Percentiles rank a stretch among this genome's conserved stretches.
These are phyloP conservation scores for Rubia tinctorum DNA, from an alignment of 305 asterid genomes.

Conservation along the genomic window DNA sequence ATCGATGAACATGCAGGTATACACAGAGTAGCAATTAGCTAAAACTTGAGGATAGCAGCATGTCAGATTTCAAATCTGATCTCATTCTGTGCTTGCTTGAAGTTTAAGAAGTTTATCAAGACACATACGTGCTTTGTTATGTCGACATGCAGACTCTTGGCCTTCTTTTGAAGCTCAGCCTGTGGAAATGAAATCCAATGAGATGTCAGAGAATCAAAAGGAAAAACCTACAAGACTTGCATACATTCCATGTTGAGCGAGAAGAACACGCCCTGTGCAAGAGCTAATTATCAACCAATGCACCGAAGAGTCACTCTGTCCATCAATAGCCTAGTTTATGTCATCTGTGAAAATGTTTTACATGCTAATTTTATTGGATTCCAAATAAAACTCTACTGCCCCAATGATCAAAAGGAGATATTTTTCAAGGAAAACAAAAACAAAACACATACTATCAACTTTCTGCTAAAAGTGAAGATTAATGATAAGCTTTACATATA, in stretches of 20 bases:
- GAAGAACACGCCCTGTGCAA: not conserved
- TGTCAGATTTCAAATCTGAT: too few species aligned
- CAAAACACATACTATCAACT: too few species aligned
- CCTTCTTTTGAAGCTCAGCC: slow-evolving; percentile 42
- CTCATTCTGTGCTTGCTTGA: not conserved
- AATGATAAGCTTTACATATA: too few species aligned
- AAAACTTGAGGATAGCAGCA: too few species aligned
- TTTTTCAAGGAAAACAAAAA: not conserved
- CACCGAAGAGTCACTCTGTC: not conserved
- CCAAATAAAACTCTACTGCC: not conserved
- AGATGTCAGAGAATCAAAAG: not conserved
- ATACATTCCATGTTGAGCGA: not conserved
- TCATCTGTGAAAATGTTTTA: not conserved
- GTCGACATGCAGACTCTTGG: slow-evolving; percentile 38
- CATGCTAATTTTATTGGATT: not conserved
- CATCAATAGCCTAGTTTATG: not conserved
- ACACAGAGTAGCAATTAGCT: too few species aligned
- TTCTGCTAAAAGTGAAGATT: too few species aligned
- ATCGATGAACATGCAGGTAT: too few species aligned
- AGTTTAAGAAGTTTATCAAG: not conserved
- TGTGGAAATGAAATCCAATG: slow-evolving; percentile 12
- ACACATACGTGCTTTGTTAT: slow-evolving; percentile 32
- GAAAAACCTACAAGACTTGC: not conserved
- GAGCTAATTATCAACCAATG: not conserved
- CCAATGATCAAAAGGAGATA: not conserved